Base-by-base conservation (phyloP, 169 alveolate genomes). In the Plasmodium knowlesi region DNA sequence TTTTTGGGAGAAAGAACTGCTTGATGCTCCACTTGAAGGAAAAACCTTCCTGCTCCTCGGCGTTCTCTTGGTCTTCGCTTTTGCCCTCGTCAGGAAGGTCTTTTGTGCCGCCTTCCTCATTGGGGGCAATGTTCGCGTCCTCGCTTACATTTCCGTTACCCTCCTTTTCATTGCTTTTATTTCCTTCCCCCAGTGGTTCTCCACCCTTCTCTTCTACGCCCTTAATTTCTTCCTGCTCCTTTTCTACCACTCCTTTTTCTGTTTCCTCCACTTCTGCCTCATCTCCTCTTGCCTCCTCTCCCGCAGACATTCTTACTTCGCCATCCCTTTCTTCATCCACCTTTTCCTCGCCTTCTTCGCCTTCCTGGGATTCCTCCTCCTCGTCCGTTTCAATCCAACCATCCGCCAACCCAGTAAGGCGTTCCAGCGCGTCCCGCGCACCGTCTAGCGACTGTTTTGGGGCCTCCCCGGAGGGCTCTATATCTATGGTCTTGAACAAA, bases 11-110 rank as follows among this genome's bases (percentile, higher is more conserved):
- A 86, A 86, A 74, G 12, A 86, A 30, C 30, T 78, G 32, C 10
- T 86, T 86, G 19, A 74, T 50, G 25, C 41, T 86, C 71, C 86
- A 86, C 16, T 76, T 73, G 70, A 86, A 76, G 67, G 93, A 39
- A 43, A 72, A 84, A 9, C 80, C 80, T 2, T 86, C 86, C 81
- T 50, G 43, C 22, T 53, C 70, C 70, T 28, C 37, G 43, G 54
- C 28, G 43, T 22, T 78, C 71, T 14, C 84, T 5, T 34, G n/a
- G 10, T 3, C 22, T 16, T 34, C 16, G 19, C 53, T 16, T 16
- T 10, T n/a, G n/a, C n/a, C 54, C 16, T 43, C n/a, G 54, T 19
- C 4, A 22, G 61, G 25, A 50, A 3, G 25, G 22, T 14, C 54
- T 37, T 79, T 16, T 37, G 41, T 14, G 46, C 19, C 70, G 54